Percentiles rank a stretch among this genome's conserved stretches.
These are phyloP conservation scores for Talaromyces liani DNA, from an alignment of 495 filamentous ascomycete species.

Conservation along the genomic window DNA sequence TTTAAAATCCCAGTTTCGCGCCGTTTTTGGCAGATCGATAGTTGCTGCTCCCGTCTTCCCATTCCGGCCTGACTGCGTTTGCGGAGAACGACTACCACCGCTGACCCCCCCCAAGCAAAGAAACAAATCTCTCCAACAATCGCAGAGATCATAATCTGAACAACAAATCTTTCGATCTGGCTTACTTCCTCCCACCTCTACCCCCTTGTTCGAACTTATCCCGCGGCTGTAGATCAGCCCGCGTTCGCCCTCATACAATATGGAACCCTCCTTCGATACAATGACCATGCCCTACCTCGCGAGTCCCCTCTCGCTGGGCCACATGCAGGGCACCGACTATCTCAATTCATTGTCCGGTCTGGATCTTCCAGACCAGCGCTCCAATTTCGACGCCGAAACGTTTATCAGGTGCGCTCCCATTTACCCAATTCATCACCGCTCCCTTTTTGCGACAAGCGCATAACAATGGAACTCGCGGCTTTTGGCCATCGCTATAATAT, in stretches of 20 bases:
- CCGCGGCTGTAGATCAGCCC: slow-evolving; percentile 5
- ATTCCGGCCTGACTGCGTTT: slow-evolving; percentile 3
- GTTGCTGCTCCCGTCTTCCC: slow-evolving; percentile 4
- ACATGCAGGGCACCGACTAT: slow-evolving; percentile 46
- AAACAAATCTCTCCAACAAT: not conserved
- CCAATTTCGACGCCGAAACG: slow-evolving; percentile 51
- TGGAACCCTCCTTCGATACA: slow-evolving; percentile 57
- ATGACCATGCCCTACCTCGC: slow-evolving; percentile 55
- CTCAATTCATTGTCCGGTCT: slow-evolving; percentile 44
- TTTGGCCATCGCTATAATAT: not conserved
- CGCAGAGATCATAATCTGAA: not conserved
- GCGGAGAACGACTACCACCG: not conserved
- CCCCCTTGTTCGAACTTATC: not conserved
- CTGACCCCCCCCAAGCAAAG: not conserved
- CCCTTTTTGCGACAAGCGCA: not conserved
- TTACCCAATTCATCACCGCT: not conserved
- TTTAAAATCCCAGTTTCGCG: not conserved
- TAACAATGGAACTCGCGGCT: not conserved
- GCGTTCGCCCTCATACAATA: slow-evolving; percentile 21
- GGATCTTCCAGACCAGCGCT: slow-evolving; percentile 48
- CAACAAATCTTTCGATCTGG: not conserved
- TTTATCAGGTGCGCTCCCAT: slow-evolving; percentile 45
- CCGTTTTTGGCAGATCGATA: slow-evolving; percentile 1
- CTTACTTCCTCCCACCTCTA: not conserved
- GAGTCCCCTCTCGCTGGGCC: slow-evolving; percentile 44